Conservation (phyloP, 805 yeast species). For the Ogataea minuta region DNA sequence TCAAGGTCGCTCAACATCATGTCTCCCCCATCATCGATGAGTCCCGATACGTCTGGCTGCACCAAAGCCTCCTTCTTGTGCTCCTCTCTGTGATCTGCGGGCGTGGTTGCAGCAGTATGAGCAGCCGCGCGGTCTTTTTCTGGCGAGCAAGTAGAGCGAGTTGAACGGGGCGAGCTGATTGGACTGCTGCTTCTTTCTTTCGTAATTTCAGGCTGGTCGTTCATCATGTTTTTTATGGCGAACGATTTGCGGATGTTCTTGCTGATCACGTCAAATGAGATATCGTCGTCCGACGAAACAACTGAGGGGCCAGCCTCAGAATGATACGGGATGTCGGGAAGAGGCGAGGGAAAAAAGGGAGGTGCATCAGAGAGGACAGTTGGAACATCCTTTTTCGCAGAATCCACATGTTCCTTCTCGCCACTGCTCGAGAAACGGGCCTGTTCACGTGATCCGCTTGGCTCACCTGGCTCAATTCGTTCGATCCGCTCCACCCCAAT, state of each 20-base stretch:
- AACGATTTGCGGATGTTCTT: conserved; percentile 32
- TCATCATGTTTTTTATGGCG: conserved; percentile 23
- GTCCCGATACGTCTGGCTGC: conserved; percentile 6
- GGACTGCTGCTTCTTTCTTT: not conserved
- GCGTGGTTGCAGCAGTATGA: conserved; percentile 5
- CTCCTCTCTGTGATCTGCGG: conserved; percentile 3
- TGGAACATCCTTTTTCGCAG: too few relatives aligned
- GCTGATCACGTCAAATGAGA: conserved; percentile 33
- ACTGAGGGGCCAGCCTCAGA: conserved; percentile 3
- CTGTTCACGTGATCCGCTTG: too few relatives aligned
- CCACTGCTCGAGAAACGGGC: not conserved
- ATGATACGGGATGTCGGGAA: not conserved
- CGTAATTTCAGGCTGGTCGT: not conserved
- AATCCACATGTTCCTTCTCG: too few relatives aligned
- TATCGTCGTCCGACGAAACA: conserved; percentile 12
- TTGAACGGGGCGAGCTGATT: not conserved
- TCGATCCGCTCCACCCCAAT: not conserved
- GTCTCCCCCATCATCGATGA: conserved; percentile 21
- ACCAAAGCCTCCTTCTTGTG: conserved; percentile 4
- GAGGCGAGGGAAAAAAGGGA: not conserved
- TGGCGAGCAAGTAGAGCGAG: not conserved
- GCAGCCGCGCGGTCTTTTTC: conserved; percentile 1
- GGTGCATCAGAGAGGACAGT: not conserved
- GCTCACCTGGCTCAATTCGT: not conserved
- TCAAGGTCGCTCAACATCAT: conserved; percentile 24